Evolutionary conservation across 345 rosid genomes (phyloP).

Genomic region (Eucalyptus sideroxylon): DNA sequence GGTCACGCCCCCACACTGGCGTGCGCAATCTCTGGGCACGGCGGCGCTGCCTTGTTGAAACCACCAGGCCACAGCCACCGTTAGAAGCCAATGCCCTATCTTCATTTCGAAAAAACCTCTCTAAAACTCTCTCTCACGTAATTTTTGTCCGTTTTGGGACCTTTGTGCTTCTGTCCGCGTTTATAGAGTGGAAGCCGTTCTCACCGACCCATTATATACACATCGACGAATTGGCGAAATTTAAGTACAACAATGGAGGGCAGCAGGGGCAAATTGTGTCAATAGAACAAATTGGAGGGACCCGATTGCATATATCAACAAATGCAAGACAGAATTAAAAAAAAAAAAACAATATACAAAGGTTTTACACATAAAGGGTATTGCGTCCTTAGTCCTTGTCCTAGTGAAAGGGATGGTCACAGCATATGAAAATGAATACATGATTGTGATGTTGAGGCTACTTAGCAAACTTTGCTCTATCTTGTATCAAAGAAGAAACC

Average conservation of each 20-base stretch:
- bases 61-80: not conserved
- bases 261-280: too few relatives aligned
- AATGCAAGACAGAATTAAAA: too few relatives aligned
- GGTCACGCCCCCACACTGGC: not conserved
- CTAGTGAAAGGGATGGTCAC: too few relatives aligned
- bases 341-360: too few relatives aligned
- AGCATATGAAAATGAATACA: too few relatives aligned
- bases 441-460: too few relatives aligned
- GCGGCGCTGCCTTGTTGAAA: not conserved
- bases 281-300: too few relatives aligned
- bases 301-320: too few relatives aligned
- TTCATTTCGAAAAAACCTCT: not conserved
- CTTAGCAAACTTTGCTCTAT: too few relatives aligned
- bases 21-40: rapidly evolving
- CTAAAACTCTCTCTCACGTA: rapidly evolving
- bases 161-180: not conserved
- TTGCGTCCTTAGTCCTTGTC: too few relatives aligned
- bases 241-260: not conserved
- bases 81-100: not conserved
- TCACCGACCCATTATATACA: not conserved
- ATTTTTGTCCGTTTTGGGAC: not conserved
- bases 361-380: too few relatives aligned
- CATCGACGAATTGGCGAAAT: not conserved
- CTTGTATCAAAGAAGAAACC: too few relatives aligned
- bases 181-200: not conserved